Evolutionary conservation across 23 red algal species (phyloP).

Genomic region (Gracilaria vermiculophylla): DNA sequence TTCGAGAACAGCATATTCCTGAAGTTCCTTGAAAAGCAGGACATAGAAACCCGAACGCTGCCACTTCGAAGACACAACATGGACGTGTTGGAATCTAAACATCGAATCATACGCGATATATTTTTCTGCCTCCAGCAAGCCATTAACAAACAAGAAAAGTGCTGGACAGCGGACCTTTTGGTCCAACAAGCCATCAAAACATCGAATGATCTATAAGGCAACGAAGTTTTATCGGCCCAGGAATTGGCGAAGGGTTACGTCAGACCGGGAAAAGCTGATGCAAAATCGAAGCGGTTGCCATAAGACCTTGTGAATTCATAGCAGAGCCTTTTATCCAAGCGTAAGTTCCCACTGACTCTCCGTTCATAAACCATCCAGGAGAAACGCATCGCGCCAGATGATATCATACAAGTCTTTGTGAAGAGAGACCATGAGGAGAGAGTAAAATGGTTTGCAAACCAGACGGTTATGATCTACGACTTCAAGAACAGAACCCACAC

Average conservation of each 20-base stretch:
- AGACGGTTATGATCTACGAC: not conserved
- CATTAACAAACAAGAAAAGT: not conserved
- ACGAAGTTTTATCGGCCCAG: not conserved
- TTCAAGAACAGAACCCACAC: not conserved
- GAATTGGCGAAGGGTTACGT: not conserved
- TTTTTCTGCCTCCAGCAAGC: not conserved
- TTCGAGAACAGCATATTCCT: conserved; percentile 26
- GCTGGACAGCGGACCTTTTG: not conserved
- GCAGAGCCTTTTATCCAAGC: not conserved
- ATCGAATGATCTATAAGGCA: conserved; percentile 25
- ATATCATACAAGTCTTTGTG: conserved; percentile 4
- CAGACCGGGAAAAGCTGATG: not conserved
- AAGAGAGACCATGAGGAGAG: not conserved
- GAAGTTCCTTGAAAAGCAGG: not conserved
- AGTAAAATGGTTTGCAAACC: not conserved
- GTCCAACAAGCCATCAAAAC: not conserved
- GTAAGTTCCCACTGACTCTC: not conserved
- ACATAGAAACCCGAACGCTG: not conserved
- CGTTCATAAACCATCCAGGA: not conserved
- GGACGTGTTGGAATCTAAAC: conserved; percentile 26
- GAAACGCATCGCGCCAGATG: not conserved
- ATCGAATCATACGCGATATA: not conserved
- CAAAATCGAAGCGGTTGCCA: not conserved
- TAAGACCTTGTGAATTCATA: not conserved
- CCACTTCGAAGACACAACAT: not conserved